phyloP scores from a whole-genome alignment of 2,329 filamentous ascomycete species.

The Nemania sp. region DNA sequence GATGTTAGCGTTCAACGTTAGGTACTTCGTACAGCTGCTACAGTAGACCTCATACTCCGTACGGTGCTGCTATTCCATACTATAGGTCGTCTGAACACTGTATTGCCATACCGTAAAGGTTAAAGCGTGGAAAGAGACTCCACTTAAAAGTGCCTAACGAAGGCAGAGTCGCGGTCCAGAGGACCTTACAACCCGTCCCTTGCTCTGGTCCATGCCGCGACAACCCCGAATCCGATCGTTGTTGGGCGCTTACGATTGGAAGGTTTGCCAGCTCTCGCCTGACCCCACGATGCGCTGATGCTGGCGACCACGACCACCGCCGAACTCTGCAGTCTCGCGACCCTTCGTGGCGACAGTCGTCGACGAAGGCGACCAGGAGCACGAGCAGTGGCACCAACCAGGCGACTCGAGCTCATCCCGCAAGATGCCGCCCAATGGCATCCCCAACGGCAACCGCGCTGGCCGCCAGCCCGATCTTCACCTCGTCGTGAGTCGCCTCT shows the following conservation, averaged over 20 bases:
- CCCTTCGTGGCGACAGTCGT: slow-evolving; percentile 25
- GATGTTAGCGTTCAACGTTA: no score
- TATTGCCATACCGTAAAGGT: neutral
- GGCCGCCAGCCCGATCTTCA: slow-evolving; percentile 50
- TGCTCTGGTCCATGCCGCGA: slow-evolving; percentile 21
- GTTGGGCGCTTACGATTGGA: slow-evolving; percentile 11
- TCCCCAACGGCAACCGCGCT: slow-evolving; percentile 36
- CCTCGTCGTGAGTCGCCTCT: slow-evolving; percentile 49
- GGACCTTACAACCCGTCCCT: no score
- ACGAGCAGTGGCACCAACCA: neutral
- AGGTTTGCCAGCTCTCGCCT: neutral
- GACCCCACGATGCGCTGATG: slow-evolving; percentile 30
- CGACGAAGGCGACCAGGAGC: slow-evolving; percentile 14
- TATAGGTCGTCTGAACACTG: no score
- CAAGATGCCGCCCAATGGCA: slow-evolving; percentile 40
- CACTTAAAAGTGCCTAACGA: slow-evolving; percentile 25
- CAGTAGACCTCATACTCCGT: neutral
- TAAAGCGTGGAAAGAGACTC: neutral
- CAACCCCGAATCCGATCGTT: slow-evolving; percentile 2
- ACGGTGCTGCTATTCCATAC: no score
- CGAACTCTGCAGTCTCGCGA: slow-evolving; percentile 23
- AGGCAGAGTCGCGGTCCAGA: slow-evolving; percentile 28
- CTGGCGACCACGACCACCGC: slow-evolving; percentile 5
- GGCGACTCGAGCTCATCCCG: neutral
- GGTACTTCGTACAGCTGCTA: no score